phyloP scores from a whole-genome alignment of 1,284 basidiomycete species.

The Cystobasidiaceae sp. region DNA sequence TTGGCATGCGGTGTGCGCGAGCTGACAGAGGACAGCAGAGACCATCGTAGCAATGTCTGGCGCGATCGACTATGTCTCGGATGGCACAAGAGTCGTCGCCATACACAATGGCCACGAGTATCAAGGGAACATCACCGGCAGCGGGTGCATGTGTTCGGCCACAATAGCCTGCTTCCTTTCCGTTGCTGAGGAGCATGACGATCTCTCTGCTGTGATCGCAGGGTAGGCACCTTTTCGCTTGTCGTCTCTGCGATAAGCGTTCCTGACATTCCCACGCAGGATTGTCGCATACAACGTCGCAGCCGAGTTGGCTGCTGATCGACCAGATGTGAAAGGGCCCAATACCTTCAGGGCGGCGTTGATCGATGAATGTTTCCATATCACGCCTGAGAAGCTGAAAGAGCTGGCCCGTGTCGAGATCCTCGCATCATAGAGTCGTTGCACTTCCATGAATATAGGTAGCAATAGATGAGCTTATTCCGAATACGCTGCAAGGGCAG shows the following conservation, averaged over 20 bases:
- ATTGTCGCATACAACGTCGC: slow-evolving; percentile 77
- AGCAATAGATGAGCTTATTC: not conserved
- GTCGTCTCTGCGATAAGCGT: not conserved
- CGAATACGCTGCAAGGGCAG: not conserved
- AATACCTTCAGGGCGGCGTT: slow-evolving; percentile 82
- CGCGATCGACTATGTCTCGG: slow-evolving; percentile 74
- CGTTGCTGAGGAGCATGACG: slow-evolving; percentile 46
- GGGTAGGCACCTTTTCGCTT: not conserved
- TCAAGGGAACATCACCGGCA: slow-evolving; percentile 77
- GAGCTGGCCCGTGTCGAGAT: not conserved
- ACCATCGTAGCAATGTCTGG: slow-evolving; percentile 82
- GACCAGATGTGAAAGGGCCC: slow-evolving; percentile 67
- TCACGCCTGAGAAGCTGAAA: not conserved
- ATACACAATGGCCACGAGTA: slow-evolving; percentile 71
- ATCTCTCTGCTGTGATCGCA: not conserved
- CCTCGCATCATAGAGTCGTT: not conserved
- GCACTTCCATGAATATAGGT: not conserved
- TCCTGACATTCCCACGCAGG: slow-evolving; percentile 49
- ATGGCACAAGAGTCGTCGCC: slow-evolving; percentile 65
- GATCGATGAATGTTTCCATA: slow-evolving; percentile 57
- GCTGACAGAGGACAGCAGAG: too few species aligned
- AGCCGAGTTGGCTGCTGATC: slow-evolving; percentile 68
- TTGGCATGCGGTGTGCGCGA: too few species aligned
- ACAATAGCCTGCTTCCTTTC: slow-evolving; percentile 55
- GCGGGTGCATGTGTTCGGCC: slow-evolving; percentile 59